Conservation (phyloP, 805 yeast genomes). For the Candida golubevii region DNA sequence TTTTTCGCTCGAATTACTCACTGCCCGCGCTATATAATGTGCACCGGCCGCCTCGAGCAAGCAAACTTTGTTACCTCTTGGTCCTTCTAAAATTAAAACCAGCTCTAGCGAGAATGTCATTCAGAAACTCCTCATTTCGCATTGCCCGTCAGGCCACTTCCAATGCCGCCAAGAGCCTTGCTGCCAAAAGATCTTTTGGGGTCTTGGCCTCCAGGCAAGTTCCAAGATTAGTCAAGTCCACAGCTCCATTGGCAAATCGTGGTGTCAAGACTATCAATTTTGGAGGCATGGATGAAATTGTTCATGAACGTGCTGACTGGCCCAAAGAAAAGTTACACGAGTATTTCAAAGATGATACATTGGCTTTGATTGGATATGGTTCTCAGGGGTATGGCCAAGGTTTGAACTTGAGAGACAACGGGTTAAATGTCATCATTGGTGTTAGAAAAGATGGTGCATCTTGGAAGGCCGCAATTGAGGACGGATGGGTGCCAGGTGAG, state of each 20-base stretch:
- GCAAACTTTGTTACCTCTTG: neutral
- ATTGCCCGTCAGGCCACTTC: constrained; percentile 46
- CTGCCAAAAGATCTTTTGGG: constrained; percentile 66
- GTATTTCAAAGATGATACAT: constrained; percentile 96
- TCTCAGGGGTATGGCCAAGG: constrained; percentile 99
- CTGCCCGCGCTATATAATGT: constrained; percentile 8
- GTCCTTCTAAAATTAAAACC: constrained; percentile 6
- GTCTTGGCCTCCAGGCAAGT: constrained; percentile 48
- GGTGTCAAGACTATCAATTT: constrained; percentile 96
- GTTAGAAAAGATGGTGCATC: constrained; percentile 98
- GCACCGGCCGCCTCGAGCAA: constrained; percentile 1
- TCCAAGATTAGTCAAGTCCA: constrained; percentile 25
- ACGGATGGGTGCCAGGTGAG: constrained; percentile 99
- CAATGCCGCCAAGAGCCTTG: constrained; percentile 39
- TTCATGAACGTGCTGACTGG: constrained; percentile 99
- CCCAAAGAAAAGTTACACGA: constrained; percentile 93
- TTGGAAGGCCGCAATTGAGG: constrained; percentile 99
- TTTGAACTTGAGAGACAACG: constrained; percentile 98
- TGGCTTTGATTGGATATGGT: constrained; percentile 98
- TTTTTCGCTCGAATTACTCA: constrained; percentile 3
- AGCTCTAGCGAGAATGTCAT: constrained; percentile 30
- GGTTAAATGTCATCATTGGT: constrained; percentile 95
- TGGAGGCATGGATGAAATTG: constrained; percentile 91
- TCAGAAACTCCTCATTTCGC: constrained; percentile 42
- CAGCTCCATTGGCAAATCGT: constrained; percentile 59